Base-by-base conservation (phyloP, 352 stramenopile genomes). In the Phytophthora aleatoria region DNA sequence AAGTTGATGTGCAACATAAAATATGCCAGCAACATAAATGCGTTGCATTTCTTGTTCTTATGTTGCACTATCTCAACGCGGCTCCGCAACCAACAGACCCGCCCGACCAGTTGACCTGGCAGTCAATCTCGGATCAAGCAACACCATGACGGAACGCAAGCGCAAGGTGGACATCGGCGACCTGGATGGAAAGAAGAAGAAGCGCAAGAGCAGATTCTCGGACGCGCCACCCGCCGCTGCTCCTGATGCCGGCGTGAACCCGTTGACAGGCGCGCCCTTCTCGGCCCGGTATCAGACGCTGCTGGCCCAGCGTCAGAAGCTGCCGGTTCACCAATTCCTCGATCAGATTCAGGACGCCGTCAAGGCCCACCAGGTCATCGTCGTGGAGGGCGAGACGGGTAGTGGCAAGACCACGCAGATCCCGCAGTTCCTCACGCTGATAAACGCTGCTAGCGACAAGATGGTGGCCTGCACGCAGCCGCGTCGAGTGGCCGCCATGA, bases 301-400 rank as follows among this genome's bases (percentile, higher is more conserved):
- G 57, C 76, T 99, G 48, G 86, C 87, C 49, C 84, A 89, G 28
- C 83, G 98, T 31, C 98, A 99, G 69, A 97, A 98, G 69, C 87
- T 99, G 43, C 98, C 98, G 0, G 97, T 99, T 35, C 99, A 96
- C 80, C 79, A 90, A 24, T 99, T 99, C 73, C 76, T 98, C 52
- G 80, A 98, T 50, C 90, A 99, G 68, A 98, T 99, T 76, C 78
- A 99, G 60, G 77, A 90, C 35, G 97, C 96, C 38, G 89, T 99
- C 5, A 90, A 93, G 71, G 87, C 97, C 30, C 87, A 98, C 74
- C 92, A 92, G 58, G 95, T 99, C 26, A 87, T 99, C 36, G 96
- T 99, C 12, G 94, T 99, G 15, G 97, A 99, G 66, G 98, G 97
- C 69, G 97, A 99, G 76, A 99, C 97, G 7, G 98, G 98, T 38